Conservation (phyloP, 2,329 filamentous ascomycete species). For the Aspergillus vadensis region DNA sequence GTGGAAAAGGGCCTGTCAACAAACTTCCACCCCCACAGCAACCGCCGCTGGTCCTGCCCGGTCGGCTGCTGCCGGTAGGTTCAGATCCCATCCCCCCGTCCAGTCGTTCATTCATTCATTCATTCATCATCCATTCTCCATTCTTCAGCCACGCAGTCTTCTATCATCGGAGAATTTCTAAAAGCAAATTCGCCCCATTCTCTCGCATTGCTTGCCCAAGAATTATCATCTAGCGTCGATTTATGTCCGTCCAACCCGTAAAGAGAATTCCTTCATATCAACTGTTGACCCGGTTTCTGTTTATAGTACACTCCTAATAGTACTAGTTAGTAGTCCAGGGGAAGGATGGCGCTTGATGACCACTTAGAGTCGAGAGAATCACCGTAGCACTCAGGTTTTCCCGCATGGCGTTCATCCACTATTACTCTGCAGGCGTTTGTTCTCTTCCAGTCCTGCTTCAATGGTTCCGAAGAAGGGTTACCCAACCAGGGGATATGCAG, state of each 20-base stretch:
- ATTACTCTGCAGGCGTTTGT: too few species aligned
- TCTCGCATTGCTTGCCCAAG: neutral
- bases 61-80: slow-evolving; percentile 12
- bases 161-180: neutral
- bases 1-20: slow-evolving; percentile 19
- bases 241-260: neutral
- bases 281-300: neutral
- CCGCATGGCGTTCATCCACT: too few species aligned
- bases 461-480: neutral
- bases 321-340: neutral
- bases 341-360: neutral
- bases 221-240: neutral
- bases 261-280: neutral
- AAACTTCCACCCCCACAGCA: slow-evolving; percentile 29
- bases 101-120: too few species aligned
- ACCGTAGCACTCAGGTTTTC: neutral
- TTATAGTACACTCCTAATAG: neutral
- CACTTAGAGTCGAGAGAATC: neutral
- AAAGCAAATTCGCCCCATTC: neutral
- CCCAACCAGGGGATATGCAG: neutral
- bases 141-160: neutral
- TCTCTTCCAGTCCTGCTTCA: neutral
- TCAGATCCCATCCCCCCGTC: too few species aligned
- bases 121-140: neutral
- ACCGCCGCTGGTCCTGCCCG: slow-evolving; percentile 18